Evolutionary conservation across 2,329 filamentous ascomycete species (phyloP), one percentile per base, ranked within the genome.

Genomic region (Hypoxylon sp.): DNA sequence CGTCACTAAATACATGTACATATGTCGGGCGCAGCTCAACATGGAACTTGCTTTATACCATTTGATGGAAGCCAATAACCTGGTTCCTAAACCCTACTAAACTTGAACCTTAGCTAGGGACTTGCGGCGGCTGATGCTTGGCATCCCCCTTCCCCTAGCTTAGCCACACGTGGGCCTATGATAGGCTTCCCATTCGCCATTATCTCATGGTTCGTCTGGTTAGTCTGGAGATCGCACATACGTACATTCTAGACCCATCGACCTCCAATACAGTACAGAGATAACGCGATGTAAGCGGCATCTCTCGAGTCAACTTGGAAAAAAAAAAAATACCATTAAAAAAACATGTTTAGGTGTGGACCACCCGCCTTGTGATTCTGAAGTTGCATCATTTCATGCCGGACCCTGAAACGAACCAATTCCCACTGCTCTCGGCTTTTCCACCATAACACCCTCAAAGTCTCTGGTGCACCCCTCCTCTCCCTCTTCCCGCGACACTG

Each of bases 401-500:
- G 51, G 51, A 57, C 56, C 27, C n/a, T 19, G 56, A 61, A 56
- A 39, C 44, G 24, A 56, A 65, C 46, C 57, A 42, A 29, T 35
- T 57, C 35, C 29, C 42, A 57, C 54, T 27, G 19, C 24, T 66
- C 27, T 29, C 19, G 32, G 13, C 21, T 6, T 58, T 62, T 65
- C 62, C 73, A 77, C 71, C 71, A 77, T 77, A 73, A 53, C 75
- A 59, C 72, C 67, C 15, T 68, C 68, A 71, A 68, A 65, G 63
- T 29, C 32, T 50, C 53, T 55, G 47, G 57, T 60, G 53, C 59
- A 71, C 72, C 75, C 75, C 76, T 78, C 76, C 76, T 78, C 76
- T 73, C 77, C 76, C 76, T 78, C 76, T 74, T 71, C 60, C 67
- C 68, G 70, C 67, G 71, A 71, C 69, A 53, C 62, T 61, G 64